Base-by-base conservation (phyloP, 2,329 filamentous ascomycete genomes). In the Thielaviopsis populi region DNA sequence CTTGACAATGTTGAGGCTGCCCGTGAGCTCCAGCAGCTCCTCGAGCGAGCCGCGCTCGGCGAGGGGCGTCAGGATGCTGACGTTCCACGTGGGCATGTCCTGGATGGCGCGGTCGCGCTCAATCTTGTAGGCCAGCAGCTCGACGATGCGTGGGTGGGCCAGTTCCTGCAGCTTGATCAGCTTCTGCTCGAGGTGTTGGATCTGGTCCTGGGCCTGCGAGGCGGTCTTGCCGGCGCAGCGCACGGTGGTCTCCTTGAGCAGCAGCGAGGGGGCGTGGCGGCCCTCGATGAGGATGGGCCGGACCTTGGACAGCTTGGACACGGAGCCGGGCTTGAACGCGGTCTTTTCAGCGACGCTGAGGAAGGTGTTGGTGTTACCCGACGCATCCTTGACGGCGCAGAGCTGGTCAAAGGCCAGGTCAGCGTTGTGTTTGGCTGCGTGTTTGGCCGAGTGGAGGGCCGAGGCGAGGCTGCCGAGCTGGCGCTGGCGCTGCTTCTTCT, bases 61-160 rank as follows among this genome's bases (percentile, higher is more conserved):
- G 69, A 89, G 81, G 59, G 91, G 87, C 50, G 82, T 85, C 24
- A 96, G 77, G 2, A 94, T 78, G 68, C 83, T 87, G 63, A 95
- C 80, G 33, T 84, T 86, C 87, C 89, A 95, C 65, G 76, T 70
- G 67, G 71, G 62, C 22, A 68, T 67, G 8, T 69, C 68, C 13
- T 72, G 71, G 60, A 79, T 74, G 46, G 75, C 71, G 17, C 75
- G 73, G 59, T 75, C 75, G 53, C 80, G 77, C 70, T 87, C 79
- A 67, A 96, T 87, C 69, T 88, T 90, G 75, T 91, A 95, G 67
- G 91, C 90, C 65, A 95, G 78, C 43, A 97, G 79, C 60, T 88
- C 84, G 53, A 94, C 80, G 13, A 97, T 75, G 70, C 91, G 89
- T 27, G 83, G 80, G 71, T 96, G 90, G 3, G 83, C 82, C 11